These are phyloP conservation scores for Hypomyces perniciosus DNA, from an alignment of 2,329 filamentous ascomycete species.

Conservation along the genomic window DNA sequence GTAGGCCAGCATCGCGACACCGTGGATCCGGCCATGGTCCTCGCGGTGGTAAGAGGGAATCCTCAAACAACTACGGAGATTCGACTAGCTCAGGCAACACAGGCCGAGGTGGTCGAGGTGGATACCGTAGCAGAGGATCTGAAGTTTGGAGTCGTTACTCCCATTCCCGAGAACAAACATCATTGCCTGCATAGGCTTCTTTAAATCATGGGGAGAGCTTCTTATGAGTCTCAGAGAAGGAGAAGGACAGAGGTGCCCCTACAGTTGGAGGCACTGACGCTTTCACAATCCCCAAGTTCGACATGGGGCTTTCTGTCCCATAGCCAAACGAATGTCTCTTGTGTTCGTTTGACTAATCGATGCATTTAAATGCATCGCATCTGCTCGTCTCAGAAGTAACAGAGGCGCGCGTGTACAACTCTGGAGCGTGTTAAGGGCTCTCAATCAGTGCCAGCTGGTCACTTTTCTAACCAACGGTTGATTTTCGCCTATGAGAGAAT, in stretches of 20 bases:
- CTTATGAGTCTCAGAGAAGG: neutral
- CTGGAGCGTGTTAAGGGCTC: slow-evolving; percentile 12
- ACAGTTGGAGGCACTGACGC: neutral
- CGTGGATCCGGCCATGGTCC: slow-evolving; percentile 25
- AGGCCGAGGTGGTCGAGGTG: slow-evolving; percentile 33
- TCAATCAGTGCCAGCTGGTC: slow-evolving; percentile 1
- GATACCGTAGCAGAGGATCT: slow-evolving; percentile 34
- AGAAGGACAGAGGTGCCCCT: neutral
- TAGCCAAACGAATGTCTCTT: neutral
- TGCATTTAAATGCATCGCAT: slow-evolving; percentile 10
- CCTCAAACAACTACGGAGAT: slow-evolving; percentile 24
- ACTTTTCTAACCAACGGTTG: neutral
- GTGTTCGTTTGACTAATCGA: neutral
- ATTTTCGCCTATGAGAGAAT: neutral
- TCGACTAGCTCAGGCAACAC: slow-evolving; percentile 6
- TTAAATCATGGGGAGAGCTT: no score
- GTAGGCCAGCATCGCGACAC: slow-evolving; percentile 23
- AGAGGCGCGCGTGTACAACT: slow-evolving; percentile 20
- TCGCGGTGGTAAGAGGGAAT: slow-evolving; percentile 30
- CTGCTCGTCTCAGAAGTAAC: slow-evolving; percentile 10
- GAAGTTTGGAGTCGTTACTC: slow-evolving; percentile 37
- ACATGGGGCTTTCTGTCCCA: neutral
- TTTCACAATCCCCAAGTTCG: neutral
- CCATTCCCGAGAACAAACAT: slow-evolving; percentile 10
- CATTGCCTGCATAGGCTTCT: slow-evolving; percentile 4